Conservation (phyloP, 352 stramenopile genomes). For the Globisporangium uncinulatum region DNA sequence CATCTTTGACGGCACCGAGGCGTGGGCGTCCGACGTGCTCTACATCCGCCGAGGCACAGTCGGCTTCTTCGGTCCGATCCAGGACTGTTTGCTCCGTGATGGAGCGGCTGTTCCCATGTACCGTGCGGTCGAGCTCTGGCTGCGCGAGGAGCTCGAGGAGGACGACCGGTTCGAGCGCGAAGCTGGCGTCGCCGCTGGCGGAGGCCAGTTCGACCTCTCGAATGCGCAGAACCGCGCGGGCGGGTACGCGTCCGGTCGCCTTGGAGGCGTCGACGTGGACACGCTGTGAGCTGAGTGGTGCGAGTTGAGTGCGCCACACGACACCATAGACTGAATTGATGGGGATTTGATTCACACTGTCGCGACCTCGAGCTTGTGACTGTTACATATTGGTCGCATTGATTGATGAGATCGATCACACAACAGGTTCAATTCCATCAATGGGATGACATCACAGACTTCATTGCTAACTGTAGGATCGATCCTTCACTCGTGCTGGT, state of each 20-base stretch:
- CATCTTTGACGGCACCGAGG: conserved; percentile 97
- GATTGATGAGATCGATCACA: no score
- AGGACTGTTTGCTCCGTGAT: conserved; percentile 55
- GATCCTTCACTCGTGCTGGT: no score
- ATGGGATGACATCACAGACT: no score
- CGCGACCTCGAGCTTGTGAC: no score
- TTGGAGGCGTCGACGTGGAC: conserved; percentile 55
- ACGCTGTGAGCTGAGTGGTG: conserved; percentile 10
- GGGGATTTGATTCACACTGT: no score
- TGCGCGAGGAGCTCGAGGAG: conserved; percentile 88
- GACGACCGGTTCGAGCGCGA: conserved; percentile 70
- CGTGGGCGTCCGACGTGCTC: conserved; percentile 93
- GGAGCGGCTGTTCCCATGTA: conserved; percentile 86
- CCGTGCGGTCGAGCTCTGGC: conserved; percentile 89
- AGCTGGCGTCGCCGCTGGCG: conserved; percentile 22
- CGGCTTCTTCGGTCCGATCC: conserved; percentile 57
- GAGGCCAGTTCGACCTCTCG: conserved; percentile 39
- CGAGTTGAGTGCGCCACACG: no score
- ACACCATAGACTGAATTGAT: no score
- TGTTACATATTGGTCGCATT: no score
- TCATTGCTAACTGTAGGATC: no score
- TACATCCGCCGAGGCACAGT: conserved; percentile 81
- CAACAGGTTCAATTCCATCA: no score
- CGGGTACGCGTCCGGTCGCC: conserved; percentile 62
- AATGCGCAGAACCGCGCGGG: conserved; percentile 75